Conservation (phyloP, 2,329 filamentous ascomycete genomes). For the Diaporthe sp. region DNA sequence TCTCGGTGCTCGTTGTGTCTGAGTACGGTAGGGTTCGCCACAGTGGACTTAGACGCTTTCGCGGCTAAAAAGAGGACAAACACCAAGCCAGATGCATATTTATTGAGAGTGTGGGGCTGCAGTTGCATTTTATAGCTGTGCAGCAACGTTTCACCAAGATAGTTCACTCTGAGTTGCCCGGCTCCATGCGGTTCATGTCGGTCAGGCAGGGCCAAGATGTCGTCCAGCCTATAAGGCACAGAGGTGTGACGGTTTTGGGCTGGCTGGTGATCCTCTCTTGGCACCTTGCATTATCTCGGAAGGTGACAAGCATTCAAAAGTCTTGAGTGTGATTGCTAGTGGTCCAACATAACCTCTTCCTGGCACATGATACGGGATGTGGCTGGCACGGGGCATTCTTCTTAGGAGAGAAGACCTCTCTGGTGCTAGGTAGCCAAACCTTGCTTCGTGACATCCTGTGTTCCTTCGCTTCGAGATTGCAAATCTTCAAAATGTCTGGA, state of each 20-base stretch:
- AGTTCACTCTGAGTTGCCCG: not conserved
- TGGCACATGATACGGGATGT: conserved; percentile 24
- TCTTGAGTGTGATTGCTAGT: conserved; percentile 28
- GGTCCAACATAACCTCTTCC: conserved; percentile 8
- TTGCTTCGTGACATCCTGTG: not conserved
- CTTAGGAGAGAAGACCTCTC: not conserved
- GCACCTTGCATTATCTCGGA: conserved; percentile 31
- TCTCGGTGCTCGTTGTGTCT: not conserved
- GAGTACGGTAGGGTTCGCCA: not conserved
- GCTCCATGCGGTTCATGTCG: conserved; percentile 23
- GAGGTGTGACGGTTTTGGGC: not conserved
- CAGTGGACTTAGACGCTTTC: not conserved
- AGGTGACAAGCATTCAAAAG: conserved; percentile 27
- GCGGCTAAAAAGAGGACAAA: not conserved
- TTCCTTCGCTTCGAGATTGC: not conserved
- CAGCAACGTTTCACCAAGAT: conserved; percentile 6
- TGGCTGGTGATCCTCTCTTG: conserved; percentile 26
- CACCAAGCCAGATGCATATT: not conserved
- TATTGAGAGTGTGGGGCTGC: conserved; percentile 1
- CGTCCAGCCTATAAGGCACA: conserved; percentile 25
- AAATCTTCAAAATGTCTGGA: not conserved
- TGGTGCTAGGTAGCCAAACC: not conserved
- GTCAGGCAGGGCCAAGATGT: conserved; percentile 20
- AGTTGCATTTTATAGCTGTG: conserved; percentile 10
- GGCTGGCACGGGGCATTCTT: not conserved